A percentile compares a stretch with the other conserved stretches of the same genome.
phyloP scores from a whole-genome alignment of 306 rosid genomes.

The Begonia fuchsioides region DNA sequence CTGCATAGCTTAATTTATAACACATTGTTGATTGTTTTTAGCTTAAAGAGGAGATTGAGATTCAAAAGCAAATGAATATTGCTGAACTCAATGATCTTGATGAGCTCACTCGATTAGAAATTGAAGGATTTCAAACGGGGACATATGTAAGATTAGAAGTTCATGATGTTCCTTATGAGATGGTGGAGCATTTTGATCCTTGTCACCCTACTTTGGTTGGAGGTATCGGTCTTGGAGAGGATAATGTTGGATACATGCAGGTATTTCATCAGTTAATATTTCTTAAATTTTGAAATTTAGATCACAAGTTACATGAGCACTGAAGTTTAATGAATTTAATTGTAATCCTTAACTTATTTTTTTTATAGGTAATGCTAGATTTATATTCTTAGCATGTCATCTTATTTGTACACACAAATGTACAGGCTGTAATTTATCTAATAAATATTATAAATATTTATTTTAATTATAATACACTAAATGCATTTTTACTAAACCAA shows the following conservation, averaged over 20 bases:
- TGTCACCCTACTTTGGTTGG: conserved; percentile 85
- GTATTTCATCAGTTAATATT: conserved; percentile 15
- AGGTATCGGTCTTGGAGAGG: conserved; percentile 85
- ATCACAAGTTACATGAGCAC: too few species aligned
- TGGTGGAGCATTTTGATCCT: conserved; percentile 79
- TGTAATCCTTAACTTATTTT: neutral
- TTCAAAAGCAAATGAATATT: conserved; percentile 65
- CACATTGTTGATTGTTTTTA: conserved; percentile 20
- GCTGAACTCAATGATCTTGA: conserved; percentile 83
- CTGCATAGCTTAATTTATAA: conserved; percentile 1
- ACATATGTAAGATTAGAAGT: conserved; percentile 82
- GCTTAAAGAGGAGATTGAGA: conserved; percentile 78
- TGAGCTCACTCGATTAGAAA: conserved; percentile 58
- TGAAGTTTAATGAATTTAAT: too few species aligned
- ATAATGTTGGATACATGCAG: conserved; percentile 91
- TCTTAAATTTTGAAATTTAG: neutral
- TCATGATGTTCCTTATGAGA: conserved; percentile 71
- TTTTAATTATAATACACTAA: too few species aligned
- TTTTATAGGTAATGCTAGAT: too few species aligned
- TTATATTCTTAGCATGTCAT: too few species aligned
- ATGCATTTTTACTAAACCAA: too few species aligned
- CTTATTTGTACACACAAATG: too few species aligned
- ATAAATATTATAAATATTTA: too few species aligned
- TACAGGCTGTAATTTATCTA: too few species aligned
- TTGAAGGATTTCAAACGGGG: conserved; percentile 78